Evolutionary conservation across 345 rosid species (phyloP).

Genomic region (Raphanus raphanistrum): DNA sequence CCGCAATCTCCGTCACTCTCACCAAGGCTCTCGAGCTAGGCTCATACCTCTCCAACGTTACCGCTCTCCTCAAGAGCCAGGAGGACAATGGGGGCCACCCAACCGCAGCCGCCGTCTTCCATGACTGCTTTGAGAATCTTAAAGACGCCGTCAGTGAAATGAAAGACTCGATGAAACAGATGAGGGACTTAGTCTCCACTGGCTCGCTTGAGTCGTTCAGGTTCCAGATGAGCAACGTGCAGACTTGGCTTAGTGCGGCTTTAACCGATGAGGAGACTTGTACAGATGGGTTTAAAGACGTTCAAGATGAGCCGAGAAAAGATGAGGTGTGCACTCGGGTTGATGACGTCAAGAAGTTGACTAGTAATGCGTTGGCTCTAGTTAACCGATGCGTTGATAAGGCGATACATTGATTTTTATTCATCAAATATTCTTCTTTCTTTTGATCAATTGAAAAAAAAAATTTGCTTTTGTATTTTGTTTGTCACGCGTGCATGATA

Average conservation of each 20-base stretch:
- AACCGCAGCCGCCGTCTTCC: constrained; percentile 53
- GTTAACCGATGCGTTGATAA: constrained; percentile 62
- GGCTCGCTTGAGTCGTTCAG: constrained; percentile 47
- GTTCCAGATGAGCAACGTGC: constrained; percentile 84
- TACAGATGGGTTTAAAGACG: constrained; percentile 71
- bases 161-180: constrained; percentile 75
- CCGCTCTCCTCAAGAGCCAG: constrained; percentile 55
- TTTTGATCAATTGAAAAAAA: background rate
- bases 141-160: constrained; percentile 86
- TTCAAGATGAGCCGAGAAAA: constrained; percentile 51
- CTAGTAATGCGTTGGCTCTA: constrained; percentile 76
- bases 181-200: constrained; percentile 49
- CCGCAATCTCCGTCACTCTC: constrained; percentile 64
- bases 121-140: constrained; percentile 78
- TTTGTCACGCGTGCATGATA: constrained; percentile 39
- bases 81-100: constrained; percentile 16
- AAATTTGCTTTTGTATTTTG: constrained; percentile 6
- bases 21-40: constrained; percentile 48
- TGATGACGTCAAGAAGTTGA: constrained; percentile 58
- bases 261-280: constrained; percentile 89
- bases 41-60: constrained; percentile 52
- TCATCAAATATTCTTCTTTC: constrained; percentile 3
- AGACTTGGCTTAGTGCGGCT: constrained; percentile 97
- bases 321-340: constrained; percentile 51
- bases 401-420: constrained; percentile 34